phyloP scores from a whole-genome alignment of 2,329 filamentous ascomycete species.

The Clarireedia homoeocarpa region DNA sequence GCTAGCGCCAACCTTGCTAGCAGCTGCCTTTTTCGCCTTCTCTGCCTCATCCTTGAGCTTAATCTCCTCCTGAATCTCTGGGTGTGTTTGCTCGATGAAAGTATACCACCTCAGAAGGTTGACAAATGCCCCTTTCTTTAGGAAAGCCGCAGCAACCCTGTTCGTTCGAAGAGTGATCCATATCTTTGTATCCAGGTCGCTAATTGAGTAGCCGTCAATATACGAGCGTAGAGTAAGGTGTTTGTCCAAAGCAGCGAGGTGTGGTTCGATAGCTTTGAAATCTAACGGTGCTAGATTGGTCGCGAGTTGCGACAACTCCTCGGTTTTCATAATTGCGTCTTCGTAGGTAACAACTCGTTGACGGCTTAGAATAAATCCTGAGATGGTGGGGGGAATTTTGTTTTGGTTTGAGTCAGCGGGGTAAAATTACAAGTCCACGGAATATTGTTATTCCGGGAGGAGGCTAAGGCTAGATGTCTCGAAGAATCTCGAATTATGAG shows the following conservation, averaged over 20 bases:
- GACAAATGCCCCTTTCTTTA: conserved; percentile 68
- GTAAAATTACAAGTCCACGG: not conserved
- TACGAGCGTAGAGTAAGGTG: conserved; percentile 83
- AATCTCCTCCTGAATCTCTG: conserved; percentile 64
- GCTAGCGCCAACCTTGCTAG: conserved; percentile 71
- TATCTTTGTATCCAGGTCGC: conserved; percentile 69
- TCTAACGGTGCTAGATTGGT: conserved; percentile 51
- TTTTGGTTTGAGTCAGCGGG: conserved; percentile 1
- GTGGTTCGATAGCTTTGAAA: conserved; percentile 74
- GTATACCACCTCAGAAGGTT: conserved; percentile 83
- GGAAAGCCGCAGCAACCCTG: conserved; percentile 71
- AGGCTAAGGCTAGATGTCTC: conserved; percentile 5
- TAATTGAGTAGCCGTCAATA: conserved; percentile 71
- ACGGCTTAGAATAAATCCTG: not conserved
- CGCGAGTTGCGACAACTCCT: conserved; percentile 46
- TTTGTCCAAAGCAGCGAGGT: conserved; percentile 71
- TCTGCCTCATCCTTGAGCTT: conserved; percentile 62
- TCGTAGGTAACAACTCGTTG: not conserved
- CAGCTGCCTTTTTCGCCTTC: conserved; percentile 59
- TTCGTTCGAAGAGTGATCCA: conserved; percentile 81
- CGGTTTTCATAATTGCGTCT: conserved; percentile 41
- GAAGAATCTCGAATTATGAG: conserved; percentile 2
- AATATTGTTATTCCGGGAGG: conserved; percentile 10
- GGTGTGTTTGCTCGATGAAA: conserved; percentile 75
- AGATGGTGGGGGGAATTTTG: conserved; percentile 13